Evolutionary conservation across 345 rosid species (phyloP).

Genomic region (Euphorbia pulcherrima): DNA sequence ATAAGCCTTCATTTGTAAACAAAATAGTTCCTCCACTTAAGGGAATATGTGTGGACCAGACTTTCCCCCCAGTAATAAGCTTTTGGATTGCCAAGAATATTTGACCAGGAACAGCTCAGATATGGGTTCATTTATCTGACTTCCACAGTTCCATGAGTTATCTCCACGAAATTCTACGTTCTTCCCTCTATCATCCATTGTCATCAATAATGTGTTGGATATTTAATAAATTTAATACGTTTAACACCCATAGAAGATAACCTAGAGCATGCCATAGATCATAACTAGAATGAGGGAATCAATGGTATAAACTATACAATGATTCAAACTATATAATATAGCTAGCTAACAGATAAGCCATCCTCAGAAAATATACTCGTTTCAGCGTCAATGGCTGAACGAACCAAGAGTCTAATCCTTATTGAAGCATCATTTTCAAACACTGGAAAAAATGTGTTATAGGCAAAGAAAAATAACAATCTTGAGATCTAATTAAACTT

Average conservation of each 20-base stretch:
- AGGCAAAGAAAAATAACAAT: too few relatives aligned
- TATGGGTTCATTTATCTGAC: not conserved
- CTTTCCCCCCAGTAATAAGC: not conserved
- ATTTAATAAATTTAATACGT: not conserved
- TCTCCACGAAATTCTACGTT: not conserved
- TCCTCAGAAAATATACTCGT: not conserved
- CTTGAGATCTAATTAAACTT: not conserved
- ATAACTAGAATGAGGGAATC: not conserved
- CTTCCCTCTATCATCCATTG: not conserved
- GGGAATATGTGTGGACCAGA: not conserved
- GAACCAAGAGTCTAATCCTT: too few relatives aligned
- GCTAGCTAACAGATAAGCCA: not conserved
- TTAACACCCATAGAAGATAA: too few relatives aligned
- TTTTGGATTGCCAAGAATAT: not conserved
- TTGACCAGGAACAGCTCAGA: conserved; percentile 1
- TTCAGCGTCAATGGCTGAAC: not conserved
- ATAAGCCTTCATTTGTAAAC: not conserved
- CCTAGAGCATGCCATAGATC: not conserved
- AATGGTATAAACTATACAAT: too few relatives aligned
- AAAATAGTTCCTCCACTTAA: not conserved
- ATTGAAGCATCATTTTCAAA: too few relatives aligned
- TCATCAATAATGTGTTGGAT: not conserved
- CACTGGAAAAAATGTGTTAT: too few relatives aligned
- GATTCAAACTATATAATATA: too few relatives aligned
- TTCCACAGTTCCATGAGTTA: not conserved